Evolutionary conservation across 306 rosid genomes (phyloP), one percentile per base, ranked within the genome.

Genomic region (Lathyrus aphaca): DNA sequence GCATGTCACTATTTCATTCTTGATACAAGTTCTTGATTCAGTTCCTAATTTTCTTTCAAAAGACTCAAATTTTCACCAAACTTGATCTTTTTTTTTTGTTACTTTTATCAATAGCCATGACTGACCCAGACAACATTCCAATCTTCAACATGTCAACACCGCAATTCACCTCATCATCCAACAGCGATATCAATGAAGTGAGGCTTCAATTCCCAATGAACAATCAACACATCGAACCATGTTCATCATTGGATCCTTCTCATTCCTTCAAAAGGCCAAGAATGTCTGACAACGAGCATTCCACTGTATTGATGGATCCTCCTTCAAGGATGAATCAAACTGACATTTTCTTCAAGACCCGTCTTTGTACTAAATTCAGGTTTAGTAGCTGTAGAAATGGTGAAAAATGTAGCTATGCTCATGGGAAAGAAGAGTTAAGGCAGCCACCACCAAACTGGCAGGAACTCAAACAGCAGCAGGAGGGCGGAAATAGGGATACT

Each of bases 341-440:
- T 0, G 81, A 64, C 74, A 86, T 95, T 42, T 95, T 95, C 85
- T 95, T 48, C 72, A 95, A 95, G 91, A 95, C 99, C 7, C 87
- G 97, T n/a, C 62, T 86, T 48, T 95, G 99, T 71, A 87, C 84
- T 1, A 95, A 86, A 60, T 95, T 87, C 77, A 83, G 70, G 18
- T n/a, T 56, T 63, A 96, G 96, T 15, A 44, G 61, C 15, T 95
- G 99, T 53, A 84, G 96, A 79, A 91, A 91, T 19, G 96, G 99
- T 12, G 89, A 81, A 42, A 85, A 80, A 30, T 95, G 99, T 75
- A 95, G 91, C 81, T 95, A 87, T 79, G 99, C 99, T 2, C 99
- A 95, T 77, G 99, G 99, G 14, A 30, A 69, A 49, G 97, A 87
- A 5, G 99, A 95, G 30, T 79, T 95, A 80, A 82, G 95, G 49